phyloP scores from a whole-genome alignment of 1,284 basidiomycete species.

The Ustilago crameri region DNA sequence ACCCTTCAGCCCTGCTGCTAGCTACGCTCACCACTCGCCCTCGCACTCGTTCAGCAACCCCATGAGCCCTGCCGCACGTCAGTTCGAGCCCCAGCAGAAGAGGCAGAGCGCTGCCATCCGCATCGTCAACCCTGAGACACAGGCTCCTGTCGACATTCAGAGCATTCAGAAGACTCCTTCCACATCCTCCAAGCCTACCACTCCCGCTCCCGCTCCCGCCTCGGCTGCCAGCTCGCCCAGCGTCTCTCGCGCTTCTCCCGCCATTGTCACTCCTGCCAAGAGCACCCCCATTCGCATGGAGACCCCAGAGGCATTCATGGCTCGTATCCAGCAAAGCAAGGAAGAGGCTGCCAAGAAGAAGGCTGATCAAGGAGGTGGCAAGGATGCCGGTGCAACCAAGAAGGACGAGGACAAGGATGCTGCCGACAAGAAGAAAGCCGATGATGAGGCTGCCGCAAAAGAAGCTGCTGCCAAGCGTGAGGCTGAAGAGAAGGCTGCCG shows the following conservation, averaged over 20 bases:
- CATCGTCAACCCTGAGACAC: conserved; percentile 68
- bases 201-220: conserved; percentile 35
- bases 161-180: conserved; percentile 48
- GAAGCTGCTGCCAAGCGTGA: conserved; percentile 40
- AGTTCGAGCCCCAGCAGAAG: conserved; percentile 66
- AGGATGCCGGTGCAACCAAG: conserved; percentile 40
- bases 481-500: conserved; percentile 40
- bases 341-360: conserved; percentile 57
- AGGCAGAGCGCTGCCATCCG: conserved; percentile 64
- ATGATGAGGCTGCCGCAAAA: conserved; percentile 43
- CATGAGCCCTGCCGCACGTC: conserved; percentile 65
- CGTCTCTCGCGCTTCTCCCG: conserved; percentile 31
- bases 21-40: conserved; percentile 53
- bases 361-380: conserved; percentile 44
- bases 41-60: conserved; percentile 61
- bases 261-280: conserved; percentile 41
- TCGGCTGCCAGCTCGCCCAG: conserved; percentile 36
- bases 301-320: conserved; percentile 60
- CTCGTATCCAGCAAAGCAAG: conserved; percentile 51
- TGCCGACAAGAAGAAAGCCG: conserved; percentile 47
- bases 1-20: conserved; percentile 42
- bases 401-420: conserved; percentile 43
- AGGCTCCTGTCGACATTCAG: conserved; percentile 61
- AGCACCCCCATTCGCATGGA: conserved; percentile 58
- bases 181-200: conserved; percentile 23